Conservation (phyloP, 805 yeast genomes). For the Wickerhamiella vanderwaltii region DNA sequence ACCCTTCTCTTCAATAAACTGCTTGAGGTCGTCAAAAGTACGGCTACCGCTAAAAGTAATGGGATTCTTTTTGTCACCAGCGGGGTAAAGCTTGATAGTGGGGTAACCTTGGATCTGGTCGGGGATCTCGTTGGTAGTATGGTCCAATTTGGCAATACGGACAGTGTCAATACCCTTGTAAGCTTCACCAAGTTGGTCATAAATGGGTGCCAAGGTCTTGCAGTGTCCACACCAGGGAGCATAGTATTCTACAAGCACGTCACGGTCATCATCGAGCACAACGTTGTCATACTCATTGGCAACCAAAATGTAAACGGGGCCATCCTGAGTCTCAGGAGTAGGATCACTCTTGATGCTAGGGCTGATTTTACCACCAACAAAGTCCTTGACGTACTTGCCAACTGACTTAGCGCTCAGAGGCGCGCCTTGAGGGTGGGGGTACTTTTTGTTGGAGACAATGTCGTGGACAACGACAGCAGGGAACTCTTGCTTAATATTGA, state of each 20-base stretch:
- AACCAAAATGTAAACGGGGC: constrained; percentile 62
- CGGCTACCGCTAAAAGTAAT: constrained; percentile 58
- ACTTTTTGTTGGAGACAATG: constrained; percentile 53
- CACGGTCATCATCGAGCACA: constrained; percentile 51
- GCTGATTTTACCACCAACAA: constrained; percentile 47
- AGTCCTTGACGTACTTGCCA: constrained; percentile 50
- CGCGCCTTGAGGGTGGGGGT: constrained; percentile 52
- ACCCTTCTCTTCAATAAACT: constrained; percentile 62
- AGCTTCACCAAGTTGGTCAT: constrained; percentile 71
- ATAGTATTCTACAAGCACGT: constrained; percentile 62
- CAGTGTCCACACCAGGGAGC: constrained; percentile 96
- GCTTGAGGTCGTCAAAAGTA: constrained; percentile 55
- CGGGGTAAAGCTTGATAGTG: constrained; percentile 82
- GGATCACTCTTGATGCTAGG: constrained; percentile 78
- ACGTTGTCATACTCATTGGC: constrained; percentile 70
- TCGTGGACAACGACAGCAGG: constrained; percentile 90
- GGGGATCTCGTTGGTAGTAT: constrained; percentile 78
- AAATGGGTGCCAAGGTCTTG: constrained; percentile 77
- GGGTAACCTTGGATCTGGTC: constrained; percentile 78
- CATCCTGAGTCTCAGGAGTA: constrained; percentile 67
- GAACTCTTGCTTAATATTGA: constrained; percentile 66
- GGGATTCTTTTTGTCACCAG: constrained; percentile 58
- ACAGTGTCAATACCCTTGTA: constrained; percentile 50
- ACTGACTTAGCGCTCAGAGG: constrained; percentile 43
- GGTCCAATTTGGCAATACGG: constrained; percentile 75